phyloP scores from a whole-genome alignment of 2,329 filamentous ascomycete species.

The Aspergillus arachidicola region DNA sequence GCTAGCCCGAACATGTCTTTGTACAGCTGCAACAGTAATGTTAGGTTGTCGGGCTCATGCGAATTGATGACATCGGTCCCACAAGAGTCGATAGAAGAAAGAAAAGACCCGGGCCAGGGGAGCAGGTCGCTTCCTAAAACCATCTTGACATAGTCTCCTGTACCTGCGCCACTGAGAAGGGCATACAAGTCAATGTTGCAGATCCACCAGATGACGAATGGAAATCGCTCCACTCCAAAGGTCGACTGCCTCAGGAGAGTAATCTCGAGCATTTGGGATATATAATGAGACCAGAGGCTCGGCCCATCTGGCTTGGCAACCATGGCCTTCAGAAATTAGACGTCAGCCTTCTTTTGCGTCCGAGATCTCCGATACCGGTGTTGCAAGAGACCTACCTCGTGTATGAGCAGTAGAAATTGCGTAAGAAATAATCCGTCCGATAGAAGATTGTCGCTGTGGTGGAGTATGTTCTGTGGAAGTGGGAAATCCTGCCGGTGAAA shows the following conservation, averaged over 20 bases:
- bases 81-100: conserved; percentile 39
- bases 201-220: conserved; percentile 58
- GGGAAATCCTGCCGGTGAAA: conserved; percentile 59
- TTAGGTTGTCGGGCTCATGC: conserved; percentile 41
- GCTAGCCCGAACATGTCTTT: conserved; percentile 50
- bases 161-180: conserved; percentile 55
- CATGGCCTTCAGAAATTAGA: conserved; percentile 41
- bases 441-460: conserved; percentile 53
- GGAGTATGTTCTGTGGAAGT: conserved; percentile 48
- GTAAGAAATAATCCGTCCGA: conserved; percentile 60
- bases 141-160: conserved; percentile 53
- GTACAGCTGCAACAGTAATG: conserved; percentile 48
- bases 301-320: conserved; percentile 49
- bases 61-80: conserved; percentile 40
- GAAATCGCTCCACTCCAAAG: conserved; percentile 49
- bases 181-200: conserved; percentile 60
- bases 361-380: too few species aligned
- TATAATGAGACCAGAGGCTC: conserved; percentile 58
- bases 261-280: conserved; percentile 55
- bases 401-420: conserved; percentile 60
- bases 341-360: neutral
- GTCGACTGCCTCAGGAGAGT: conserved; percentile 51
- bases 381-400: conserved; percentile 51
- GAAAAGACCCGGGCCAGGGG: conserved; percentile 43
- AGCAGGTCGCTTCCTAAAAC: conserved; percentile 53